phyloP scores from a whole-genome alignment of 495 filamentous ascomycete genomes.

The Penicillium roqueforti region DNA sequence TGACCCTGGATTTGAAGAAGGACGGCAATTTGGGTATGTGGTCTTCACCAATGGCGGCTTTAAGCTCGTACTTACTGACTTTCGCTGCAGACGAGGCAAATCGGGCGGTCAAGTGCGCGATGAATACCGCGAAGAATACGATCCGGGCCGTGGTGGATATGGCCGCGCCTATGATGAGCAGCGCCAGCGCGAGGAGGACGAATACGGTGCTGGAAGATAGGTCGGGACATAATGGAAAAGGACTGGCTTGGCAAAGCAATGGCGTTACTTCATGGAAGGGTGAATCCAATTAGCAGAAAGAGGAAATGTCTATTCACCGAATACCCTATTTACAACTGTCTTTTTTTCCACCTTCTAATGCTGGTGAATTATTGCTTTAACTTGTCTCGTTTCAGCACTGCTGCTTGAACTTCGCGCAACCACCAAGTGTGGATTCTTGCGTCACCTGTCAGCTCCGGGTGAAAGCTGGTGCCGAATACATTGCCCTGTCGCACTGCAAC shows the following conservation, averaged over 20 bases:
- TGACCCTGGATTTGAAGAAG: constrained; percentile 93
- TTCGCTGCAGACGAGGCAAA: constrained; percentile 62
- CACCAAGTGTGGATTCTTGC: constrained; percentile 91
- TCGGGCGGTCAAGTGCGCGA: constrained; percentile 96
- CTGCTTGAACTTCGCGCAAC: constrained; percentile 64
- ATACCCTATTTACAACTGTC: constrained; percentile 28
- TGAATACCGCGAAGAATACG: constrained; percentile 94
- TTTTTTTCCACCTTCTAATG: constrained; percentile 12
- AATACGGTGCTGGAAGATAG: constrained; percentile 50
- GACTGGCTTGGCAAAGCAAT: constrained; percentile 23
- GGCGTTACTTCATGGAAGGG: constrained; percentile 31
- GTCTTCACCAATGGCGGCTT: neutral
- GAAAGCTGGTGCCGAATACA: constrained; percentile 94
- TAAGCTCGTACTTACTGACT: constrained; percentile 7
- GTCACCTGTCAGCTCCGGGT: constrained; percentile 90
- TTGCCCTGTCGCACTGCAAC: constrained; percentile 90
- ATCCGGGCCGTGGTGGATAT: constrained; percentile 87
- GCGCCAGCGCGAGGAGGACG: constrained; percentile 54
- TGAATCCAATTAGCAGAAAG: constrained; percentile 22
- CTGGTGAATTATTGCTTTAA: constrained; percentile 20
- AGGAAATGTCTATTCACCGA: constrained; percentile 24
- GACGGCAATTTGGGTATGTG: constrained; percentile 82
- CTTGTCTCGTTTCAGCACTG: constrained; percentile 29
- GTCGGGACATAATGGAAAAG: constrained; percentile 15
- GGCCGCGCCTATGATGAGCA: constrained; percentile 64